Conservation (phyloP, 345 rosid species). For the Xanthoceras sorbifolium region DNA sequence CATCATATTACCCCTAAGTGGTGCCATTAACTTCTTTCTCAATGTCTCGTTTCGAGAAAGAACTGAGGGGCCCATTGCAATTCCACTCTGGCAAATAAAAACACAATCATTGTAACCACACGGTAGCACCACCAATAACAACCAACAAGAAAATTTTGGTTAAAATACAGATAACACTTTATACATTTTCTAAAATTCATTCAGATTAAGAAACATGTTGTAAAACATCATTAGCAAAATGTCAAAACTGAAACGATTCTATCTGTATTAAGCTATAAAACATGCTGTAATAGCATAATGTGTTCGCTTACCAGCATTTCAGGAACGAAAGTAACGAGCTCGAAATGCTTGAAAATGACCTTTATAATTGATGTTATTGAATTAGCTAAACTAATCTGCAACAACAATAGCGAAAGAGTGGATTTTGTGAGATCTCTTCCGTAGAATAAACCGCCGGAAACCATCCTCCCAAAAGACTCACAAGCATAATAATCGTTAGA, state of each 20-base stretch:
- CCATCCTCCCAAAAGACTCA: background rate
- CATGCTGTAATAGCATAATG: no score
- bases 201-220: no score
- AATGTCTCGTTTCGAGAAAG: conserved; percentile 28
- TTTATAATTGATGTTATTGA: conserved; percentile 22
- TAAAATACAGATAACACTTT: no score
- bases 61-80: conserved; percentile 39
- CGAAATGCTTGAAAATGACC: conserved; percentile 33
- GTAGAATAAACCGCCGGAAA: background rate
- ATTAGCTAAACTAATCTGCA: background rate
- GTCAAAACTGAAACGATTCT: no score
- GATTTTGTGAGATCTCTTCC: background rate
- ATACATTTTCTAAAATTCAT: no score
- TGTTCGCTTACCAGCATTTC: conserved; percentile 35
- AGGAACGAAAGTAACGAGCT: conserved; percentile 30
- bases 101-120: no score
- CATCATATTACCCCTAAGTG: conserved; percentile 14
- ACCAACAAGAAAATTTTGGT: no score
- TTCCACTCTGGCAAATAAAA: conserved; percentile 28
- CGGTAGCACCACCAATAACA: no score
- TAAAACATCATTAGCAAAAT: no score
- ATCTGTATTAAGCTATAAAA: no score
- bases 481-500: background rate
- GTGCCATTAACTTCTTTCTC: conserved; percentile 18
- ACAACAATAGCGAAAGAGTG: background rate